These are phyloP conservation scores for Rhizopus sp. DNA, from an alignment of 371 early-diverging fungal species.

Conservation along the genomic window DNA sequence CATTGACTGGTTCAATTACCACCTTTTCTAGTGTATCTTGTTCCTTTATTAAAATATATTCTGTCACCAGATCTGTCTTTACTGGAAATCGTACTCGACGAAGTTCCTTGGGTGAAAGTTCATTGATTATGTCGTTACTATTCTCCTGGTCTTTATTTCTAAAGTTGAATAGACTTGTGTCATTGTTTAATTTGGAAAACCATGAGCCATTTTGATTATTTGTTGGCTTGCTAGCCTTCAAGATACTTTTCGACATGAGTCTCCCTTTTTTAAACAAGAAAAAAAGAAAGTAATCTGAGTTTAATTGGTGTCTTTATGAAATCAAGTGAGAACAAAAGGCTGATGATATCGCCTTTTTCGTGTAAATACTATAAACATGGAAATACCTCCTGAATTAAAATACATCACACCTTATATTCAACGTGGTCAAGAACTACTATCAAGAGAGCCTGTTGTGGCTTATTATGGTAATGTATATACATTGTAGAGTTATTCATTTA, in stretches of 20 bases:
- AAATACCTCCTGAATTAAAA: slow-evolving; percentile 69
- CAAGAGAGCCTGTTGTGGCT: slow-evolving; percentile 82
- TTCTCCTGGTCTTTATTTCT: slow-evolving; percentile 9
- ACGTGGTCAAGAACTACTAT: slow-evolving; percentile 74
- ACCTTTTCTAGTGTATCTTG: slow-evolving; percentile 5
- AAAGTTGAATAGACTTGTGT: slow-evolving; percentile 2
- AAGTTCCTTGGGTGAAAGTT: slow-evolving; percentile 37
- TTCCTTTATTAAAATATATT: slow-evolving; percentile 41
- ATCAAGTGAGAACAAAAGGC: no score
- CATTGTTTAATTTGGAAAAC: slow-evolving; percentile 17
- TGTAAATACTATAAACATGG: slow-evolving; percentile 15
- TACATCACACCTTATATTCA: slow-evolving; percentile 79
- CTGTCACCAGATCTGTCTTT: slow-evolving; percentile 44
- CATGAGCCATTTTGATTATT: slow-evolving; percentile 10
- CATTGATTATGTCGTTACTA: slow-evolving; percentile 7
- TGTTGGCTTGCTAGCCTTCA: background rate
- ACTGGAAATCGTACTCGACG: slow-evolving; percentile 65
- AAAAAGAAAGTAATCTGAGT: background rate
- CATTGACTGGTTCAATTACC: slow-evolving; percentile 14
- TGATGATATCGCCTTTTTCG: background rate
- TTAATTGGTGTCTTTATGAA: no score
- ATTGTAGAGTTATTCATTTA: background rate
- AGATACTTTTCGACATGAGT: background rate
- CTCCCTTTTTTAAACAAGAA: background rate
- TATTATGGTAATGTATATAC: slow-evolving; percentile 60